Percentiles rank a stretch among this genome's conserved stretches.
Conservation (phyloP, 2,329 filamentous ascomycete species). For the Tolypocladium tropicale region DNA sequence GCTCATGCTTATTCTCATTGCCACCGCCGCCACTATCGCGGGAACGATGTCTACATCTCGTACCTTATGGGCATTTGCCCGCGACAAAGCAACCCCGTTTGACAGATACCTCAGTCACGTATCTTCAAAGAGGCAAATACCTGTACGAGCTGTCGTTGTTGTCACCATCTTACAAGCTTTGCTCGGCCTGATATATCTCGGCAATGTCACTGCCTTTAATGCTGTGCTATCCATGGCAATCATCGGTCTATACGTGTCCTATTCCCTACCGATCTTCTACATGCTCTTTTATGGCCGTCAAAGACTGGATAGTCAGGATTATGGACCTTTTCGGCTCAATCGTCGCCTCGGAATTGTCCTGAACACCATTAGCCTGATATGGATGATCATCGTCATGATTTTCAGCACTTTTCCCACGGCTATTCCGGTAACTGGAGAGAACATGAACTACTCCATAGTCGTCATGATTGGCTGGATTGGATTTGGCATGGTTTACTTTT, state of each 20-base stretch:
- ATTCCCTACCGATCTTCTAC: constrained; percentile 25
- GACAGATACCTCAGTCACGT: constrained; percentile 25
- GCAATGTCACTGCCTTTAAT: constrained; percentile 29
- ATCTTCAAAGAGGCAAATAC: constrained; percentile 18
- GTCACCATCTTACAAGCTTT: constrained; percentile 16
- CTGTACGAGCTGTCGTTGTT: constrained; percentile 16
- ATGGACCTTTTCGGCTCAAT: constrained; percentile 20
- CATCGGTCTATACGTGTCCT: constrained; percentile 32
- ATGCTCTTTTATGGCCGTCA: constrained; percentile 27
- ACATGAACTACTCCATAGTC: constrained; percentile 36
- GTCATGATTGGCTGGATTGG: constrained; percentile 29
- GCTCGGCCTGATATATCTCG: constrained; percentile 28
- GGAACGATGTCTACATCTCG: constrained; percentile 24
- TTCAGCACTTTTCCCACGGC: constrained; percentile 34
- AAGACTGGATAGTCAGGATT: constrained; percentile 6
- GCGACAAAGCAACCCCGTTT: constrained; percentile 25
- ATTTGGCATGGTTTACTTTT: constrained; percentile 24
- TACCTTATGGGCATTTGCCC: constrained; percentile 28
- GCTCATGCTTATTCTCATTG: constrained; percentile 14
- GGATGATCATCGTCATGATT: constrained; percentile 31
- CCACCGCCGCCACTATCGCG: constrained; percentile 18
- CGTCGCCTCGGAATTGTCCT: constrained; percentile 17
- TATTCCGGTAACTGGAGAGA: constrained; percentile 27
- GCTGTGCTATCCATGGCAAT: constrained; percentile 30
- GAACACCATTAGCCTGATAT: constrained; percentile 31